These are phyloP conservation scores for Termitomyces sp. DNA, from an alignment of 768 basidiomycete genomes.

Conservation along the genomic window DNA sequence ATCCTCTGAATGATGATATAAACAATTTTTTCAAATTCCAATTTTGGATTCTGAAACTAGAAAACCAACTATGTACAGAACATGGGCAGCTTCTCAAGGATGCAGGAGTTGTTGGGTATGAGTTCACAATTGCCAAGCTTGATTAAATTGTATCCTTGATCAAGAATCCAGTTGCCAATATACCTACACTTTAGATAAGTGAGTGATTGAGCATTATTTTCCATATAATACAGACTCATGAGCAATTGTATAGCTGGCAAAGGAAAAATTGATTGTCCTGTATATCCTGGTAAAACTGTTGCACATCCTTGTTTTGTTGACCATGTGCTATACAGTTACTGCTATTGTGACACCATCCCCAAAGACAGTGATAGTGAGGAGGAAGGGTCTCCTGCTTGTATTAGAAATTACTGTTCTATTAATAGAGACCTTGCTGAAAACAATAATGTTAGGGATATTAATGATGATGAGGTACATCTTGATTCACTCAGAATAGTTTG, in stretches of 20 bases:
- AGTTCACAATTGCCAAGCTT: background rate
- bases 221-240: background rate
- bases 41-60: background rate
- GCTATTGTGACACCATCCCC: background rate
- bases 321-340: background rate
- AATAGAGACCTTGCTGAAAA: background rate
- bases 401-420: background rate
- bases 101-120: background rate
- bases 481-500: too few relatives aligned
- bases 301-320: background rate
- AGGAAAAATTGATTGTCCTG: background rate
- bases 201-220: background rate
- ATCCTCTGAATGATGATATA: background rate
- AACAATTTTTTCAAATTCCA: background rate
- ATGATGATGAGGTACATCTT: background rate
- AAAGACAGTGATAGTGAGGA: background rate
- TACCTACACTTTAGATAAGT: background rate
- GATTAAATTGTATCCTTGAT: background rate
- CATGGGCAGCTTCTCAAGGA: background rate
- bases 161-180: background rate
- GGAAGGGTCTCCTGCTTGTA: background rate
- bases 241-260: background rate
- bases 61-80: background rate
- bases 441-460: too few relatives aligned
- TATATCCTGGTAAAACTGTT: background rate